phyloP scores from a whole-genome alignment of 2,329 filamentous ascomycete genomes.

The Lasiodiplodia sp. region DNA sequence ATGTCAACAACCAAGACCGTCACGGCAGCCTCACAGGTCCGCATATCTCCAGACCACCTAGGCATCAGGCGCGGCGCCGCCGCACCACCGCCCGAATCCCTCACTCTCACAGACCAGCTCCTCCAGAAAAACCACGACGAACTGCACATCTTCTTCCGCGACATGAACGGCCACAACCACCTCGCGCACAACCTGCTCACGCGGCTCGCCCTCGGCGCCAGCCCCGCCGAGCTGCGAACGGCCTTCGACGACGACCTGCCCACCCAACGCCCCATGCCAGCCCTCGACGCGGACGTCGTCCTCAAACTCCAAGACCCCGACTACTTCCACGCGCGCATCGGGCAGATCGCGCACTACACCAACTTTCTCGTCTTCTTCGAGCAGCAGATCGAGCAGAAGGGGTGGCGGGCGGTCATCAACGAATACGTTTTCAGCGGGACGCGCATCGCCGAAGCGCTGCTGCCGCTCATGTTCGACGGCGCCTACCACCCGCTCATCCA shows the following conservation, averaged over 20 bases:
- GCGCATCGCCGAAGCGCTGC: conserved; percentile 72
- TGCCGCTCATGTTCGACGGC: conserved; percentile 73
- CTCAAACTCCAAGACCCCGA: conserved; percentile 64
- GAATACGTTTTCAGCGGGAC: conserved; percentile 74
- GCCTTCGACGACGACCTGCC: conserved; percentile 70
- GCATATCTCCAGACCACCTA: too few species aligned
- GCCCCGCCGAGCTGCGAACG: conserved; percentile 64
- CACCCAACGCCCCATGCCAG: conserved; percentile 68
- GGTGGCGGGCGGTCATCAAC: conserved; percentile 67
- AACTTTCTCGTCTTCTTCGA: conserved; percentile 82
- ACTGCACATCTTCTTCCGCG: conserved; percentile 84
- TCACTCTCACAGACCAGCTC: conserved; percentile 52
- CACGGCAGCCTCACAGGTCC: too few species aligned
- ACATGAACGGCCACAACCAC: conserved; percentile 79
- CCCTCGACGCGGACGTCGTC: conserved; percentile 59
- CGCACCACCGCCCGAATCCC: too few species aligned
- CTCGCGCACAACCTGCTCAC: conserved; percentile 80
- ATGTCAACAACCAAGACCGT: too few species aligned
- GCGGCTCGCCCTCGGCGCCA: conserved; percentile 77
- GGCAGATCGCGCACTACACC: conserved; percentile 69
- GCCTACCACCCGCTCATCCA: conserved; percentile 84
- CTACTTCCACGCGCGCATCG: conserved; percentile 66
- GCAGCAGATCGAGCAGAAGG: conserved; percentile 69
- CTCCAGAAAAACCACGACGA: conserved; percentile 79
- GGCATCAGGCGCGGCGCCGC: too few species aligned